phyloP scores from a whole-genome alignment of 805 yeast genomes.

The Starmera pachycereana region DNA sequence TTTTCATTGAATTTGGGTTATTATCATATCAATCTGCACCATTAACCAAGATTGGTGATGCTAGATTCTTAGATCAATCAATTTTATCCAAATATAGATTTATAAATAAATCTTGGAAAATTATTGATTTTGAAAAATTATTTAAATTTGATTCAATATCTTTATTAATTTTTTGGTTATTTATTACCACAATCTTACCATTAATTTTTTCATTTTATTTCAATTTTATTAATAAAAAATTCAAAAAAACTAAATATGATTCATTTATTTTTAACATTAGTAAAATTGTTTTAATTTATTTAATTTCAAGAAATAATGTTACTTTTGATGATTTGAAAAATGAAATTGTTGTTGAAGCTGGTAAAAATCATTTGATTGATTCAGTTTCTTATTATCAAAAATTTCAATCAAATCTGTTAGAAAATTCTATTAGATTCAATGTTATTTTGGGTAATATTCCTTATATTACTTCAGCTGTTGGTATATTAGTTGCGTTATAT shows the following conservation, averaged over 20 bases:
- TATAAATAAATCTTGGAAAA: conserved; percentile 5
- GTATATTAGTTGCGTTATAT: conserved; percentile 26
- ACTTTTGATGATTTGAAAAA: conserved; percentile 18
- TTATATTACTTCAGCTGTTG: conserved; percentile 18
- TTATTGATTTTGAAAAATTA: conserved; percentile 13
- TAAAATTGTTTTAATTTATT: conserved; percentile 33
- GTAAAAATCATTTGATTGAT: conserved; percentile 15
- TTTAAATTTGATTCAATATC: conserved; percentile 11
- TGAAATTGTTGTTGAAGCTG: conserved; percentile 20
- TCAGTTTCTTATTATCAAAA: conserved; percentile 7
- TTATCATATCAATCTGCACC: conserved; percentile 12
- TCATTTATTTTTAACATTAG: conserved; percentile 43
- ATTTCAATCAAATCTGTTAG: conserved; percentile 13
- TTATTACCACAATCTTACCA: conserved; percentile 14
- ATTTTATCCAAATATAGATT: conserved; percentile 11
- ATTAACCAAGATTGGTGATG: conserved; percentile 8
- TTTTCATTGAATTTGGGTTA: conserved; percentile 10
- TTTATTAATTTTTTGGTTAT: conserved; percentile 16
- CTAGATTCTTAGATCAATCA: conserved; percentile 12
- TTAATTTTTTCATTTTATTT: conserved; percentile 18
- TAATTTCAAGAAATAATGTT: conserved; percentile 19
- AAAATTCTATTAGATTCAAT: conserved; percentile 16
- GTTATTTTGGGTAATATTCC: conserved; percentile 25
- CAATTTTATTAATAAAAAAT: conserved; percentile 19
- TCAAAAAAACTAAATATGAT: conserved; percentile 32